Evolutionary conservation across 1,284 basidiomycete genomes (phyloP).

Genomic region (Ganoderma leucocontextum): DNA sequence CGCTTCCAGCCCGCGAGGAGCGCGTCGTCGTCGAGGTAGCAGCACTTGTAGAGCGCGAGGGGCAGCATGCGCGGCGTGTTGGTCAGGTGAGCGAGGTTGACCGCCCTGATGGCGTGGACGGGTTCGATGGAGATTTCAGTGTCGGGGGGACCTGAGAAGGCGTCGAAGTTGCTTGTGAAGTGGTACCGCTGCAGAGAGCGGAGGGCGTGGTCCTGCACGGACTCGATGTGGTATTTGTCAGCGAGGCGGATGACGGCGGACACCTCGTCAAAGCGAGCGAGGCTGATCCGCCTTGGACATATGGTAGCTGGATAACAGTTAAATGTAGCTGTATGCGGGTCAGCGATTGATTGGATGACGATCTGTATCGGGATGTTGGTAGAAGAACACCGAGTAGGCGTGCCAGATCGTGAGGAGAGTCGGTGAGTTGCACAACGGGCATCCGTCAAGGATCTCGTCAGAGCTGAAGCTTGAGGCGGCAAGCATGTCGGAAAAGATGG

Average conservation of each 20-base stretch:
- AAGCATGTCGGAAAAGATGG: neutral
- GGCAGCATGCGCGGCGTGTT: conserved; percentile 7
- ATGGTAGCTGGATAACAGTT: neutral
- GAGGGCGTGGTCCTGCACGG: conserved; percentile 8
- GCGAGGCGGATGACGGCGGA: conserved; percentile 20
- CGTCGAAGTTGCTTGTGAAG: neutral
- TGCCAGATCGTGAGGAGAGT: neutral
- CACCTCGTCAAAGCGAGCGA: neutral
- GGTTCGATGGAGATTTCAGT: neutral
- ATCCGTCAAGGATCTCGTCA: neutral
- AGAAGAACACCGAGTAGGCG: neutral
- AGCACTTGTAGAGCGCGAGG: conserved; percentile 8
- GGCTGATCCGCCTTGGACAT: neutral
- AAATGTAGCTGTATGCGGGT: neutral
- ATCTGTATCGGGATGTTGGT: neutral
- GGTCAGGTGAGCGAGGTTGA: conserved; percentile 15
- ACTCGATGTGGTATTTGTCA: conserved; percentile 24
- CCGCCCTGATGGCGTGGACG: conserved; percentile 10
- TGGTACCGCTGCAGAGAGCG: neutral
- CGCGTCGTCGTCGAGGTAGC: neutral
- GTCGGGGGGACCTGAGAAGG: neutral
- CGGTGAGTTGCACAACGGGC: neutral
- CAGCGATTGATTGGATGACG: neutral
- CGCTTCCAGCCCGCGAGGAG: conserved; percentile 2
- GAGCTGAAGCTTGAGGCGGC: neutral